Conservation (phyloP, 371 early-diverging fungal genomes). For the Mucor saturninus region DNA sequence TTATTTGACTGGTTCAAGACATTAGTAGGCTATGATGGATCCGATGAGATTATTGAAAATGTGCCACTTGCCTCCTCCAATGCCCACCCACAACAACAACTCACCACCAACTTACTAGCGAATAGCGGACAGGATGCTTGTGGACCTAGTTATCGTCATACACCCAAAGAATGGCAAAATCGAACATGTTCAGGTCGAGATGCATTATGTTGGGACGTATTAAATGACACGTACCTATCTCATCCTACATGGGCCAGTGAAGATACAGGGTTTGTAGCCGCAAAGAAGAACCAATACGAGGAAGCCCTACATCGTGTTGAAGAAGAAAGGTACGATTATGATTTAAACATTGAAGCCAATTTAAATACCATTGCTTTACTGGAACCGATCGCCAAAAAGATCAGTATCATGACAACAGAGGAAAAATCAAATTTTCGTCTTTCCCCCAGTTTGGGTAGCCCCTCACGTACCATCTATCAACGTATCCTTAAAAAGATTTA, state of each 20-base stretch:
- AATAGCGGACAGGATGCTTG: constrained; percentile 11
- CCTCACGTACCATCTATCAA: constrained; percentile 85
- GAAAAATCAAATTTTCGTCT: constrained; percentile 77
- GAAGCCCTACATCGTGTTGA: constrained; percentile 96
- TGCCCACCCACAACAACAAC: constrained; percentile 51
- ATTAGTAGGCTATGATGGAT: constrained; percentile 88
- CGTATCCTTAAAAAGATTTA: constrained; percentile 94
- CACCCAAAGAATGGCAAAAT: constrained; percentile 49
- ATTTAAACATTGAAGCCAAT: constrained; percentile 95
- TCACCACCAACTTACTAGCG: too few species aligned
- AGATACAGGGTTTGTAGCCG: constrained; percentile 90
- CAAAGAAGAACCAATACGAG: constrained; percentile 95
- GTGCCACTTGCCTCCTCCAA: constrained; percentile 24
- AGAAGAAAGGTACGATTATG: constrained; percentile 96
- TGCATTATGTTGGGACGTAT: constrained; percentile 88
- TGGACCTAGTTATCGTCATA: constrained; percentile 70
- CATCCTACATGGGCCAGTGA: constrained; percentile 97
- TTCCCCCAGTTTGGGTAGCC: constrained; percentile 79
- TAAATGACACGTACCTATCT: constrained; percentile 96
- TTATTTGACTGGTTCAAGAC: constrained; percentile 94
- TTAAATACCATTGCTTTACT: constrained; percentile 88
- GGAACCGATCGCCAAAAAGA: constrained; percentile 82
- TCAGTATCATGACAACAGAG: constrained; percentile 82
- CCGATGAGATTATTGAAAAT: constrained; percentile 42
- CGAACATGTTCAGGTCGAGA: constrained; percentile 89